Evolutionary conservation across 148 eudicot genomes (phyloP), one percentile per base, ranked within the genome.

Genomic region (Dysphania ambrosioides): DNA sequence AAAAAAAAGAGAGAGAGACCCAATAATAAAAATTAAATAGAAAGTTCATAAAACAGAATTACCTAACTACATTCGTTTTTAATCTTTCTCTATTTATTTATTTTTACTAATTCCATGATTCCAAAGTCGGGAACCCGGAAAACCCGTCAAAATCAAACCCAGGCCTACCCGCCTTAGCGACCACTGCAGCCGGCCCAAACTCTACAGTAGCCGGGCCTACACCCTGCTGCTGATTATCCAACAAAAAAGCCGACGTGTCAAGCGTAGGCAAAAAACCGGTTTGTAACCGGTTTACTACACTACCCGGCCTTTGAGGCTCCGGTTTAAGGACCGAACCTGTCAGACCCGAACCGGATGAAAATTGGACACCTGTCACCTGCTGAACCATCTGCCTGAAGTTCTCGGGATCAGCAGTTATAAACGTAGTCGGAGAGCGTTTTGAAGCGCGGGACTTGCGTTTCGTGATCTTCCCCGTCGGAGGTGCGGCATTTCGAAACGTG

Each of bases 311-410:
- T 18, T 86, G 87, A 2, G 94, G 85, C 78, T 89, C 97, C 69
- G 96, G 98, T 64, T 85, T 89, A 72, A 93, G 40, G 19, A 88
- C 72, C 9, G 85, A 68, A 5, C 72, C 68, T 40, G 29, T 76
- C 56, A 73, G 76, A 59, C 71, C 18, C 27, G 61, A 78, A 0
- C 72, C 77, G 16, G 77, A 5, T 0, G 59, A 36, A 72, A 90
- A 78, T 40, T 80, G 83, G 16, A 84, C 87, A 0, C 98, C 97
- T 12, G 98, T 94, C 74, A 94, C 92, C 75, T 94, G 86, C 87
- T 92, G 97, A 67, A 92, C 97, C 95, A 90, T 88, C 66, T 88
- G 91, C 56, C 96, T 66, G 70, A 92, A 92, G 30, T 90, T 90
- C 23, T 88, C 85, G 6, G 93, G 85, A 75, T 90, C 93, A 15